These are phyloP conservation scores for Mycena crocata DNA, from an alignment of 768 basidiomycete species.

Conservation along the genomic window DNA sequence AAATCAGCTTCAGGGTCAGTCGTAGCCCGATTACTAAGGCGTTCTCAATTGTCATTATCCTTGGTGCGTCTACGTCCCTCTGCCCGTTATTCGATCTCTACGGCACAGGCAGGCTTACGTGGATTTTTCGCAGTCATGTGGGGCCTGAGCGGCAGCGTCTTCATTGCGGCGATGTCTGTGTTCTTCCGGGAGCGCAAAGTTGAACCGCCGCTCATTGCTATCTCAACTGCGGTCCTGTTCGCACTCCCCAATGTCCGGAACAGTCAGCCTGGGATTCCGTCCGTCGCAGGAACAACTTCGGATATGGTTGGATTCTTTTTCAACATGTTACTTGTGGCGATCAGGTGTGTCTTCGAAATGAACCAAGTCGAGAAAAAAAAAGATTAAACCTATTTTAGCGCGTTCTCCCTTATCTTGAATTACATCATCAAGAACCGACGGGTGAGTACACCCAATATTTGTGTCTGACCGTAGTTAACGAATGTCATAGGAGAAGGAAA, in stretches of 20 bases:
- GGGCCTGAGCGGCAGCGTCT: slow-evolving; percentile 14
- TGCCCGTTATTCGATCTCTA: neutral
- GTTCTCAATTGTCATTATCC: slow-evolving; percentile 6
- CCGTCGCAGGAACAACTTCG: slow-evolving; percentile 13
- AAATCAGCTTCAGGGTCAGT: neutral
- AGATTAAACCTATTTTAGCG: neutral
- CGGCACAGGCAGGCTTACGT: neutral
- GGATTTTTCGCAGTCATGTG: slow-evolving; percentile 26
- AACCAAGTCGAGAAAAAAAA: too few relatives aligned
- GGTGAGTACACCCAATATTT: too few relatives aligned
- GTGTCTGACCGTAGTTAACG: too few relatives aligned
- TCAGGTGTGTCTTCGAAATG: neutral
- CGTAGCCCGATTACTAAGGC: slow-evolving; percentile 19
- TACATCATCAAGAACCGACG: neutral
- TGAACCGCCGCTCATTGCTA: slow-evolving; percentile 21
- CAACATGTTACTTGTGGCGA: slow-evolving; percentile 18
- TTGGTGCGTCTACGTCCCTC: neutral
- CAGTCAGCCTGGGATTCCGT: slow-evolving; percentile 25
- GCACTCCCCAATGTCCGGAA: slow-evolving; percentile 27
- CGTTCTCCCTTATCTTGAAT: neutral
- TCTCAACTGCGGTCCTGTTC: slow-evolving; percentile 25
- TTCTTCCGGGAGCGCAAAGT: slow-evolving; percentile 16
- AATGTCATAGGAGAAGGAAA: too few relatives aligned
- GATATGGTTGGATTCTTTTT: slow-evolving; percentile 22
- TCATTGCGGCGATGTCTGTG: slow-evolving; percentile 20